Percentiles rank a stretch among this genome's conserved stretches.
Conservation (phyloP, 2,329 filamentous ascomycete genomes). For the Aspergillus alliaceus region DNA sequence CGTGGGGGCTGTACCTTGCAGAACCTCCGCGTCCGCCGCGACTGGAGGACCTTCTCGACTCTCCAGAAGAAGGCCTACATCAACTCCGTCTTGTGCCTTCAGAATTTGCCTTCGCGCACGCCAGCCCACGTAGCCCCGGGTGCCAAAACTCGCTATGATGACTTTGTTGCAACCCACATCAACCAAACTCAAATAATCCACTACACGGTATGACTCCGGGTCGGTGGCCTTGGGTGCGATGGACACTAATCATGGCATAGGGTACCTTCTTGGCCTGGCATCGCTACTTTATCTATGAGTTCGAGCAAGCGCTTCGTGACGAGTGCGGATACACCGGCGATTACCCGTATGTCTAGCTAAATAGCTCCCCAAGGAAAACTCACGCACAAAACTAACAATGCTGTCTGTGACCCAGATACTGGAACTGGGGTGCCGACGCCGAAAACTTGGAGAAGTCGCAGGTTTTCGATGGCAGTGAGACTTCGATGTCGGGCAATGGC, state of each 20-base stretch:
- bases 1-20: slow-evolving; percentile 12
- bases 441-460: slow-evolving; percentile 41
- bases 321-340: slow-evolving; percentile 42
- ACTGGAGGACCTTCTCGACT: slow-evolving; percentile 33
- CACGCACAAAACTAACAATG: not conserved
- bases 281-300: slow-evolving; percentile 32
- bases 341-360: slow-evolving; percentile 21
- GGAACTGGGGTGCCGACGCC: slow-evolving; percentile 48
- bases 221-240: not conserved
- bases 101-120: slow-evolving; percentile 37
- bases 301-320: slow-evolving; percentile 32
- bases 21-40: slow-evolving; percentile 23
- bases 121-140: slow-evolving; percentile 40
- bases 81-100: slow-evolving; percentile 48
- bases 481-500: slow-evolving; percentile 49
- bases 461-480: slow-evolving; percentile 52
- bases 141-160: slow-evolving; percentile 50
- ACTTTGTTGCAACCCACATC: slow-evolving; percentile 53
- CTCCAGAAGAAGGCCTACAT: slow-evolving; percentile 44
- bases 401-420: slow-evolving; percentile 34
- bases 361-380: too few relatives aligned
- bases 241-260: slow-evolving; percentile 5
- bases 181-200: slow-evolving; percentile 50
- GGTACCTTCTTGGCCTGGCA: slow-evolving; percentile 38
- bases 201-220: slow-evolving; percentile 23